phyloP scores from a whole-genome alignment of 1,284 basidiomycete genomes.

The Xerocomus alliaceus region DNA sequence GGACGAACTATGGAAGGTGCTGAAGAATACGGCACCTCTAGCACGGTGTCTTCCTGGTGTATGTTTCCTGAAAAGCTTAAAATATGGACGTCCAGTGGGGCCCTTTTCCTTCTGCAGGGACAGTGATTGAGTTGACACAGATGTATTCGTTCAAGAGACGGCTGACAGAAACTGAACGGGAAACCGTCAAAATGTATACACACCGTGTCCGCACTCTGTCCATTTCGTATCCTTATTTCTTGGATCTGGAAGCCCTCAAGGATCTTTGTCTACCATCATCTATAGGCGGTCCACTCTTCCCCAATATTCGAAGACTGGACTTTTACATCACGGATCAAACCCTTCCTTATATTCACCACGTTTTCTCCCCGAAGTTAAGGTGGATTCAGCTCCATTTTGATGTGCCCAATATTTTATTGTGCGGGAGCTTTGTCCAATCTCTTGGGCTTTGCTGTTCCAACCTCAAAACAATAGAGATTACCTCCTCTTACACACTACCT shows the following conservation, averaged over 20 bases:
- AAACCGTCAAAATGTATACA: not conserved
- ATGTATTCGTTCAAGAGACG: not conserved
- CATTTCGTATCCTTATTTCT: not conserved
- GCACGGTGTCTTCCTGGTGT: slow-evolving; percentile 5
- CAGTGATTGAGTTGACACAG: not conserved
- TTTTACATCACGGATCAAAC: not conserved
- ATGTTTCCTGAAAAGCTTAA: no score
- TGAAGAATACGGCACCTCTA: not conserved
- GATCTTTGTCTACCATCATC: not conserved
- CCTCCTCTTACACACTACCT: not conserved
- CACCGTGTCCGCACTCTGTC: not conserved
- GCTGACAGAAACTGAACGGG: not conserved
- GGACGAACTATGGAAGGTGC: slow-evolving; percentile 12
- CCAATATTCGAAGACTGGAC: not conserved
- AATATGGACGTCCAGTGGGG: not conserved
- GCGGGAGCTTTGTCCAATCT: not conserved
- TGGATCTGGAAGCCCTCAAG: not conserved
- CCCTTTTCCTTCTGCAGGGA: not conserved
- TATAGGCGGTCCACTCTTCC: not conserved
- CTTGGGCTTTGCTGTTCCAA: no score
- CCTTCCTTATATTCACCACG: not conserved
- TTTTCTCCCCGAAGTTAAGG: not conserved
- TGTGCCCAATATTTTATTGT: not conserved
- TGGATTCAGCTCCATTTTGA: not conserved
- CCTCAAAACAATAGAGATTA: no score